phyloP scores from a whole-genome alignment of 2,329 filamentous ascomycete species.

The Macrophomina pseudophaseolina region DNA sequence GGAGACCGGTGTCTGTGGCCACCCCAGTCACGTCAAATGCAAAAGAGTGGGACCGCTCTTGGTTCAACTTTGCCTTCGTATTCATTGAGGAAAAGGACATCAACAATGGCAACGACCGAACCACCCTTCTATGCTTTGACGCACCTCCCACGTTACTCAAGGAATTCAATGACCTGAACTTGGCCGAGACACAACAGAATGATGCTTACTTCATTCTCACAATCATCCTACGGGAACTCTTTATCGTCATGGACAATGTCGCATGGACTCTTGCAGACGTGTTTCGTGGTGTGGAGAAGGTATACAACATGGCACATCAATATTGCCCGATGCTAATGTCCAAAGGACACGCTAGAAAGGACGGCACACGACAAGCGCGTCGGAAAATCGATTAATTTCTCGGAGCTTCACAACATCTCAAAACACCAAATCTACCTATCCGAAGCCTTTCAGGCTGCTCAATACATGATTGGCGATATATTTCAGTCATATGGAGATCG shows the following conservation, averaged over 20 bases:
- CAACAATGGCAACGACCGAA: background rate
- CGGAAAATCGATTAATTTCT: constrained; percentile 33
- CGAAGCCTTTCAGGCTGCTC: constrained; percentile 41
- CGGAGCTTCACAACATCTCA: constrained; percentile 45
- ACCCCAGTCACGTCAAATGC: background rate
- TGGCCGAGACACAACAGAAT: background rate
- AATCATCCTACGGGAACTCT: constrained; percentile 38
- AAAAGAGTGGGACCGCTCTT: background rate
- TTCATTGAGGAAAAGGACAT: background rate
- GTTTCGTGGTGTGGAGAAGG: constrained; percentile 41
- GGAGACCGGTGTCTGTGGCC: background rate
- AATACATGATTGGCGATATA: constrained; percentile 37
- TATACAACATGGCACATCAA: constrained; percentile 25
- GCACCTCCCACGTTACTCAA: constrained; percentile 31
- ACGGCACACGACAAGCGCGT: constrained; percentile 32
- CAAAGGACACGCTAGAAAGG: constrained; percentile 34
- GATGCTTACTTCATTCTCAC: background rate
- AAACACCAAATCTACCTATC: constrained; percentile 46
- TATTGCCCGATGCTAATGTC: constrained; percentile 17
- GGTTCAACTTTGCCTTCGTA: constrained; percentile 11
- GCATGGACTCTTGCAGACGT: constrained; percentile 38
- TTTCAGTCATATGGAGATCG: constrained; percentile 28
- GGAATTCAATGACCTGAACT: constrained; percentile 28
- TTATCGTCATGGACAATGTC: constrained; percentile 36
- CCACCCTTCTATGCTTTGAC: constrained; percentile 39